Evolutionary conservation across 2,329 filamentous ascomycete genomes (phyloP), one percentile per base, ranked within the genome.

Genomic region (Colletotrichum higginsianum): DNA sequence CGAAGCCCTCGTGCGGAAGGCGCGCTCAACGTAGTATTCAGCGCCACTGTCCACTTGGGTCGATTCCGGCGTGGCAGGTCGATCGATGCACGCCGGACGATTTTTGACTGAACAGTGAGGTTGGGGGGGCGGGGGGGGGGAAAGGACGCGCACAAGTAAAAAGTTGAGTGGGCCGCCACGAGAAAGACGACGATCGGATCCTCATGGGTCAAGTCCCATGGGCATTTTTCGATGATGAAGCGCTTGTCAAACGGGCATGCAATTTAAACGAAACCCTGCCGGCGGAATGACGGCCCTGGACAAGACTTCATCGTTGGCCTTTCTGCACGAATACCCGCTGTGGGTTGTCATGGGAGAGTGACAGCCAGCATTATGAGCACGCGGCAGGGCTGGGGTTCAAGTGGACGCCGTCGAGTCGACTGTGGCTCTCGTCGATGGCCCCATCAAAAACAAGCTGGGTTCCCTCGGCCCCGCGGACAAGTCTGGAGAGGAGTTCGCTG

Each of bases 221-320:
- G 55, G 62, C 21, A 35, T 40, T 47, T 26, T 42, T 26, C 42
- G 50, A 35, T 61, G 46, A 55, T 60, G 65, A 60, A 60, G 53
- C 42, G 44, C 30, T 13, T 21, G 42, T 58, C 47, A 49, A 61
- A 56, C 69, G 30, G 23, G 18, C 15, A 18, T 58, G 61, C 46
- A 61, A 72, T 64, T 26, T 53, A 55, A 55, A 60, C 44, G 53
- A 63, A 72, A 68, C 65, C 40, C 58, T 53, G 58, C 26, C 49
- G 57, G 58, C 55, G 55, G 40, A 55, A 61, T 8, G 47, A 30
- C 55, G 47, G 55, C 55, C 62, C 67, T 35, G 61, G 53, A 61
- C 53, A 68, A 52, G 26, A n/a, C 38, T 18, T n/a, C 13, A 11
- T 52, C n/a, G 65, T 46, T 42, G 30, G 30, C 18, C 15, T 38